Evolutionary conservation across 2,329 filamentous ascomycete genomes (phyloP).

Genomic region (Aspergillus persii): DNA sequence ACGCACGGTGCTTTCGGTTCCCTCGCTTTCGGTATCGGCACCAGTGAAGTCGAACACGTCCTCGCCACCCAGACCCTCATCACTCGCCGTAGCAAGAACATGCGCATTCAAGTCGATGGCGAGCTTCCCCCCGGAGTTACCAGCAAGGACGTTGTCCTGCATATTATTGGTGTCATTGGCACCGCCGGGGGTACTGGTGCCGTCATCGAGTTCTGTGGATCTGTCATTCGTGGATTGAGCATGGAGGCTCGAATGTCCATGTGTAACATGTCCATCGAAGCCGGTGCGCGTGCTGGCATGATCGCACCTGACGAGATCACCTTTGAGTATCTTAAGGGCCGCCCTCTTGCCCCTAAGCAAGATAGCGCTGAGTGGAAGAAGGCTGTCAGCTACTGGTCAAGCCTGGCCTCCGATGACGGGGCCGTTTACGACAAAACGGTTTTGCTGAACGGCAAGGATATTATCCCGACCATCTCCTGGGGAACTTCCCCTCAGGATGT

Average conservation of each 20-base stretch:
- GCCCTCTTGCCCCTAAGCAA: constrained; percentile 80
- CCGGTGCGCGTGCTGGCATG: constrained; percentile 92
- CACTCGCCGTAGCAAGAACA: constrained; percentile 95
- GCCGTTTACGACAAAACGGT: constrained; percentile 90
- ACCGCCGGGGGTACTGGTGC: constrained; percentile 92
- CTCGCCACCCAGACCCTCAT: constrained; percentile 94
- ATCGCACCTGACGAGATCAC: constrained; percentile 92
- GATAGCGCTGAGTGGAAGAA: constrained; percentile 87
- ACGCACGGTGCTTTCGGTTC: constrained; percentile 96
- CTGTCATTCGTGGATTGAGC: constrained; percentile 81
- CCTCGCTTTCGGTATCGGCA: constrained; percentile 95
- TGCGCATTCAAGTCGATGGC: constrained; percentile 94
- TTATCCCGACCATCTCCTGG: constrained; percentile 91
- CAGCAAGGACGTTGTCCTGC: constrained; percentile 91
- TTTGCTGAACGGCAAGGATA: constrained; percentile 87
- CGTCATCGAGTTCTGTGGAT: constrained; percentile 97
- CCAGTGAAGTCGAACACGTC: constrained; percentile 97
- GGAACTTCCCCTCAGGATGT: constrained; percentile 96
- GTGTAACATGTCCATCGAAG: constrained; percentile 99
- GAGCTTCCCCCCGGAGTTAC: constrained; percentile 86
- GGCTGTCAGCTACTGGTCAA: constrained; percentile 83
- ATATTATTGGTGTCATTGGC: constrained; percentile 90
- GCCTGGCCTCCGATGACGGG: constrained; percentile 77
- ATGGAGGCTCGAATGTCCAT: constrained; percentile 99
- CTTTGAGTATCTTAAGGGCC: constrained; percentile 91